These are phyloP conservation scores for Saccharum spontaneum DNA, from an alignment of 176 grass and related monocot species.

Conservation along the genomic window DNA sequence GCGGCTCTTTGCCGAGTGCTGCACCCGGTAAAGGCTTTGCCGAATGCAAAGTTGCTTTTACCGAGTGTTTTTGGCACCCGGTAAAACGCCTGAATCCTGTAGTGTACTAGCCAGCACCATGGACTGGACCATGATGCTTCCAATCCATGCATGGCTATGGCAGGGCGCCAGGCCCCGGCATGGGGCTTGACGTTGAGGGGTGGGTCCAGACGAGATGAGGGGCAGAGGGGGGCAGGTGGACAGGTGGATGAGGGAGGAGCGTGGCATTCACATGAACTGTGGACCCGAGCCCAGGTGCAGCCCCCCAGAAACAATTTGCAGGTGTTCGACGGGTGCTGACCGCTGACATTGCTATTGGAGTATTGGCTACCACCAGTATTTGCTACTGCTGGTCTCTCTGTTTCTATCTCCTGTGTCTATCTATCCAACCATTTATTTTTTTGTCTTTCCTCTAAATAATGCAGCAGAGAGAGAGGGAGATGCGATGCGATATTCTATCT, in stretches of 20 bases:
- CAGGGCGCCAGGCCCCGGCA: background rate
- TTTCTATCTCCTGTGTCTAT: conserved; percentile 3
- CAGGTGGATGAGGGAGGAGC: conserved; percentile 14
- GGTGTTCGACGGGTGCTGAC: conserved; percentile 33
- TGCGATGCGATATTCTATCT: conserved; percentile 13
- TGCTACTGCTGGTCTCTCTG: background rate
- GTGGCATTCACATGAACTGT: conserved; percentile 55
- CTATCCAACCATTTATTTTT: conserved; percentile 1
- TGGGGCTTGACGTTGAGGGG: background rate
- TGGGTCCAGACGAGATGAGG: background rate
- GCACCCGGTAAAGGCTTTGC: no score
- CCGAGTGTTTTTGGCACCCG: no score
- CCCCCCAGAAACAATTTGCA: conserved; percentile 42
- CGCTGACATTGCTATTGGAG: conserved; percentile 19
- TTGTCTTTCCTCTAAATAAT: conserved; percentile 8
- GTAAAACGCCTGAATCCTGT: no score
- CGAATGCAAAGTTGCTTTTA: no score
- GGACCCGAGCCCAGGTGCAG: conserved; percentile 32
- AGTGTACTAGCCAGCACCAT: no score
- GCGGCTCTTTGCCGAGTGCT: no score
- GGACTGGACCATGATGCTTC: no score
- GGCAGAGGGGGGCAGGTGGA: background rate
- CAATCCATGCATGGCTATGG: no score
- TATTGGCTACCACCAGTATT: no score
- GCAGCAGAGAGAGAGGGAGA: background rate